These are phyloP conservation scores for Cnidoscolus chayamansa DNA, from an alignment of 441 rosid species.

Conservation along the genomic window DNA sequence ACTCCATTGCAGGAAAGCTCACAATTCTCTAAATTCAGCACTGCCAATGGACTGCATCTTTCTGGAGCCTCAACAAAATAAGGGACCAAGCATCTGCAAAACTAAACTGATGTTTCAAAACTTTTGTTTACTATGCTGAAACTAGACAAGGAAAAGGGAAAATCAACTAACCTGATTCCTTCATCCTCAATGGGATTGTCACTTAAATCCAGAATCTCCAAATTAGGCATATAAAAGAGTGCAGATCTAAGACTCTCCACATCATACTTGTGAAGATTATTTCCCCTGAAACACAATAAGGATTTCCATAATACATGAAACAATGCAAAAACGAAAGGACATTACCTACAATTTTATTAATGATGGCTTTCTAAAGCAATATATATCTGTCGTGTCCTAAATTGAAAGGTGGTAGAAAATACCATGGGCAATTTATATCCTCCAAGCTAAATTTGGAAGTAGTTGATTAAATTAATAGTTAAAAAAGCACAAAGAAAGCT, in stretches of 20 bases:
- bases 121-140: conserved; percentile 12
- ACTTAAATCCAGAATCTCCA: conserved; percentile 72
- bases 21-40: conserved; percentile 68
- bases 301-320: conserved; percentile 15
- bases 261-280: conserved; percentile 63
- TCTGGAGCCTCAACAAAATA: conserved; percentile 53
- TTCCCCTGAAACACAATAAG: conserved; percentile 53
- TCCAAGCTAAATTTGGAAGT: neutral
- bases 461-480: conserved; percentile 7
- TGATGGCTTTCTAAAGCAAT: neutral
- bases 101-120: conserved; percentile 27
- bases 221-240: conserved; percentile 55
- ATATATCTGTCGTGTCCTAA: conserved; percentile 9
- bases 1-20: conserved; percentile 70
- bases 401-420: neutral
- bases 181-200: conserved; percentile 76
- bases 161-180: conserved; percentile 62
- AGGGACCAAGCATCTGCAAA: conserved; percentile 66
- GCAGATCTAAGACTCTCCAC: conserved; percentile 54
- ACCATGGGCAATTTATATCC: conserved; percentile 1
- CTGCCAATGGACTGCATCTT: conserved; percentile 43
- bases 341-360: conserved; percentile 12
- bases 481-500: conserved; percentile 11
- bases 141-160: conserved; percentile 16
- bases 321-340: neutral